Base-by-base conservation (phyloP, 2,329 filamentous ascomycete species). In the Diaporthe citrichinensis region DNA sequence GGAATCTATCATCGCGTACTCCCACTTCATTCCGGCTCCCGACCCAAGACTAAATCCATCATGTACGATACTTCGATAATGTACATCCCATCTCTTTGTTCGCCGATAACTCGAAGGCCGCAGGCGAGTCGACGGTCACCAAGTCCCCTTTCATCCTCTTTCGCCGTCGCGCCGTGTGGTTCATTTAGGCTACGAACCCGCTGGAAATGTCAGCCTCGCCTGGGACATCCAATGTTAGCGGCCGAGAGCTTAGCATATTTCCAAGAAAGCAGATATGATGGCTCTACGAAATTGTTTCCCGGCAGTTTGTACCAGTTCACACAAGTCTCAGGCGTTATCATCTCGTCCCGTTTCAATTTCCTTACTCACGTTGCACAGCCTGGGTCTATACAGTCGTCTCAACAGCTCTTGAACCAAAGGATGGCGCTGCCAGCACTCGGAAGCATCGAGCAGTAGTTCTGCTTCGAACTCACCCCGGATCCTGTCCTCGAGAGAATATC, bases 361-460 rank as follows among this genome's bases (percentile, higher is more conserved):
- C 23, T 68, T n/a, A 23, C 44, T 28, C 10, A 15, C 28, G 23
- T 3, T 36, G 2, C 15, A 41, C 14, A 10, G 4, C 12, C n/a
- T 23, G 34, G 25, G 5, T 34, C 25, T 20, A 4, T 25, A 36
- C 14, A 15, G 44, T 41, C 58, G 36, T 25, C 23, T 17, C 44
- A 6, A 57, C 31, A n/a, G 15, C 31, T 28, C 31, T 41, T 23
- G 41, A n/a, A 5, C 9, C 12, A 15, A 25, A 4, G 57, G 12
- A 23, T 51, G 28, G 69, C 41, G 28, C 17, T 28, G 28, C 15
- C n/a, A 41, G 31, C 44, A 41, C 20, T 62, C 20, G 28, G n/a
- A 23, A 28, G 71, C 44, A 44, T 59, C 44, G 20, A 34, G 71
- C 58, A 73, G 71, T 65, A 65, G 46, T 65, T 23, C 58, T 73